Evolutionary conservation across 192 early-diverging fungal species (phyloP).

Genomic region (Umbelopsis vinacea): DNA sequence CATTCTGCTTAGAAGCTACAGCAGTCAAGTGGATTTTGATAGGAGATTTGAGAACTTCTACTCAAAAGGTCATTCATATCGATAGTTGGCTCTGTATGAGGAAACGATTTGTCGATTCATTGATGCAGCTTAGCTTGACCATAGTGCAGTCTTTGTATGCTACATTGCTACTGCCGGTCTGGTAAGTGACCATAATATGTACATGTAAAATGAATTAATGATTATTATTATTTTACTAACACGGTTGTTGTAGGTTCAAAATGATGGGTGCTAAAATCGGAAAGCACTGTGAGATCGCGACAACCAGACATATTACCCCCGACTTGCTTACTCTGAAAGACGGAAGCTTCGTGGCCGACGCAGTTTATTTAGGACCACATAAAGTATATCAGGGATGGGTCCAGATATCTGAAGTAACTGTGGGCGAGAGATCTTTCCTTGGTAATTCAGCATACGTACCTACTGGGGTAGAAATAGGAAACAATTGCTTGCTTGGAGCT

Average conservation of each 20-base stretch:
- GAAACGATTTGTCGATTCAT: background rate
- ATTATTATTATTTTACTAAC: background rate
- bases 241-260: background rate
- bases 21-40: background rate
- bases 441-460: background rate
- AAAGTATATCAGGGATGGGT: background rate
- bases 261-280: slow-evolving; percentile 1
- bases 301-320: background rate
- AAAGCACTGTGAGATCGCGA: background rate
- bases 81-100: background rate
- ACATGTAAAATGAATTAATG: background rate
- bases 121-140: background rate
- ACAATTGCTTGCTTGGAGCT: background rate
- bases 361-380: background rate
- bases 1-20: background rate
- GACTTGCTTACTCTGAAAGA: background rate
- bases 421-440: slow-evolving; percentile 6
- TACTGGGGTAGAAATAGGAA: background rate
- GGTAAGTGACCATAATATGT: background rate
- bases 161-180: background rate
- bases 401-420: background rate
- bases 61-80: background rate
- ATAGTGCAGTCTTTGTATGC: background rate
- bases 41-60: background rate
- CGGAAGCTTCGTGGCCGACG: slow-evolving; percentile 1